A percentile compares a stretch with the other conserved stretches of the same genome.
These are phyloP conservation scores for Acanthamoeba lenticulata DNA, from an alignment of 208 protist species.

Conservation along the genomic window DNA sequence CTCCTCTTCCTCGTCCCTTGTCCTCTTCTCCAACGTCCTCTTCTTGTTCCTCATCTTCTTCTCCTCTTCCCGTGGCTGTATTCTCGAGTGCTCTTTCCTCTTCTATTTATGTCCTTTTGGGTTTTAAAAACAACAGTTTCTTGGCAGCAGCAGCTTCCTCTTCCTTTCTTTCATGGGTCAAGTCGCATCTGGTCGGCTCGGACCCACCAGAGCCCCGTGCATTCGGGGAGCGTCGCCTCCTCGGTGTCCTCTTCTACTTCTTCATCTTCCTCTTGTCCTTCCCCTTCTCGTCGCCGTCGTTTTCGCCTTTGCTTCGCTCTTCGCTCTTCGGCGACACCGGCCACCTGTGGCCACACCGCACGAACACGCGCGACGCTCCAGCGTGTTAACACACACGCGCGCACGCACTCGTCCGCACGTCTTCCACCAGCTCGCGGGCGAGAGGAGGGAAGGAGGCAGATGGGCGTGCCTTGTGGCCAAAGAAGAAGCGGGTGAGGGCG, in stretches of 20 bases:
- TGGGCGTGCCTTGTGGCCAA: neutral
- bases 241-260: neutral
- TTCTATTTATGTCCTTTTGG: no score
- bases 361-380: neutral
- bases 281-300: neutral
- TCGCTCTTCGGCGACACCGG: neutral
- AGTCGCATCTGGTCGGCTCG: neutral
- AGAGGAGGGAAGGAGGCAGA: neutral
- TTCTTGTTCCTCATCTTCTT: no score
- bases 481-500: conserved; percentile 32
- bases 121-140: no score
- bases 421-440: no score
- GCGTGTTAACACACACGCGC: no score
- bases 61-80: no score
- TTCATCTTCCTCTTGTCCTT: neutral
- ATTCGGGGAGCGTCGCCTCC: neutral
- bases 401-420: no score
- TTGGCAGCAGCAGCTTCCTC: neutral
- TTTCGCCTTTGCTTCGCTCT: neutral
- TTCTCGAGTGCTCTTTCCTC: no score
- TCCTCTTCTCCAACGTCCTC: no score
- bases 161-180: neutral
- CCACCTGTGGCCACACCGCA: neutral
- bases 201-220: conserved; percentile 21
- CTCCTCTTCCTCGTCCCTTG: no score